These are phyloP conservation scores for Volvox carteri DNA, from an alignment of 163 green algal species.

Conservation along the genomic window DNA sequence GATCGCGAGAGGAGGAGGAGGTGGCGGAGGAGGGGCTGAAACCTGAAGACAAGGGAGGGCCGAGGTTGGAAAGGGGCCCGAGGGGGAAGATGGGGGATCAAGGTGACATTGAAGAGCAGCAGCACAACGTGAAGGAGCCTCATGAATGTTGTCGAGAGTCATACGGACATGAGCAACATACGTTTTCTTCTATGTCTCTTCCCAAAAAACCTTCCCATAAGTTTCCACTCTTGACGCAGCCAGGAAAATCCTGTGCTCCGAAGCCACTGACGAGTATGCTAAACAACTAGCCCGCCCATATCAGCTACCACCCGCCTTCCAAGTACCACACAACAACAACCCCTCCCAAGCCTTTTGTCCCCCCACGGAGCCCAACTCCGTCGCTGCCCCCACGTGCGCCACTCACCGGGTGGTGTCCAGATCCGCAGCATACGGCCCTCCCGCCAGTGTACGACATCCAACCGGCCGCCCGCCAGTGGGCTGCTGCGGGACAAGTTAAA, in stretches of 20 bases:
- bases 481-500: not conserved
- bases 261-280: not conserved
- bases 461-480: slow-evolving; percentile 59
- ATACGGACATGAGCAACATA: no score
- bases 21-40: slow-evolving; percentile 50
- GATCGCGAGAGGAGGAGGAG: slow-evolving; percentile 17
- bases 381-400: no score
- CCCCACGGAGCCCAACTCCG: no score
- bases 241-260: not conserved
- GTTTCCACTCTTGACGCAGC: not conserved
- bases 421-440: slow-evolving; percentile 59
- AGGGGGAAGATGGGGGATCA: not conserved
- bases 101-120: not conserved
- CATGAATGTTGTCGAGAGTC: no score
- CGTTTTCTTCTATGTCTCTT: no score
- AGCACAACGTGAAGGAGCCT: not conserved
- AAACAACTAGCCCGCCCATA: not conserved
- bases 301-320: no score
- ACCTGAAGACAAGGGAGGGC: slow-evolving; percentile 30
- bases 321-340: not conserved
- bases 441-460: slow-evolving; percentile 61
- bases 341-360: not conserved
- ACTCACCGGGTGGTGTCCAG: slow-evolving; percentile 62
- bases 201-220: no score
- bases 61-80: not conserved